Base-by-base conservation (phyloP, 1,284 basidiomycete species). In the Sporisorium reilianum region DNA sequence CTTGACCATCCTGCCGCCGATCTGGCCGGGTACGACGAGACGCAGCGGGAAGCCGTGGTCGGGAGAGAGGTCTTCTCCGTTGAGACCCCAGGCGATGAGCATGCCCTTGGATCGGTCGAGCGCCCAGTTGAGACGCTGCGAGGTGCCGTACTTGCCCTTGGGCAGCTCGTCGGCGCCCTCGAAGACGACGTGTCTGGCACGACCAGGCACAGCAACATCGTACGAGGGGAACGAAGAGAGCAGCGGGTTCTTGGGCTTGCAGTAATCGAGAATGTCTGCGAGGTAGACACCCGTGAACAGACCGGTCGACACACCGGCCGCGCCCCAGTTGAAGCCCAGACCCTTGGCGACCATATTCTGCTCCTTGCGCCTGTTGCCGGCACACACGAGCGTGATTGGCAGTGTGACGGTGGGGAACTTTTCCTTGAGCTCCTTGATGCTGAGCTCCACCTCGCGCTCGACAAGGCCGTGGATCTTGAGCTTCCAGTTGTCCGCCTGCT, bases 11-110 rank as follows among this genome's bases (percentile, higher is more conserved):
- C 81, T 44, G 46, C 90, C 90, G 25, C 90, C 90, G 57, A 91
- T 90, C 67, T 90, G 88, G n/a, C 89, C 89, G 1, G 90, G 90
- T 2, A 91, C 86, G 63, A 91, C 86, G 3, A 91, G 81, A 11
- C 90, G 86, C 20, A 91, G 78, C 0, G 90, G 90, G 73, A 87
- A 90, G 3, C 90, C 90, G 75, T 91, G 90, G 75, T 91, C 90
- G 0, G 90, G 90, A 41, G 88, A 87, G 14, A 81, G 58, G 16
- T 65, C 58, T 44, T 81, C 78, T 6, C 81, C 79, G 65, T 91
- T 91, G 88, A 91, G 89, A 10, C 87, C 88, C 88, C 89, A 91
- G 30, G 87, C 87, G 26, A 91, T 85, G 46, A 91, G 80, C 87
- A 91, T 90, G 1, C 89, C 89, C 72, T 87, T 87, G 30, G 86